These are phyloP conservation scores for Westerdykella ornata DNA, from an alignment of 2,329 filamentous ascomycete genomes.

Conservation along the genomic window DNA sequence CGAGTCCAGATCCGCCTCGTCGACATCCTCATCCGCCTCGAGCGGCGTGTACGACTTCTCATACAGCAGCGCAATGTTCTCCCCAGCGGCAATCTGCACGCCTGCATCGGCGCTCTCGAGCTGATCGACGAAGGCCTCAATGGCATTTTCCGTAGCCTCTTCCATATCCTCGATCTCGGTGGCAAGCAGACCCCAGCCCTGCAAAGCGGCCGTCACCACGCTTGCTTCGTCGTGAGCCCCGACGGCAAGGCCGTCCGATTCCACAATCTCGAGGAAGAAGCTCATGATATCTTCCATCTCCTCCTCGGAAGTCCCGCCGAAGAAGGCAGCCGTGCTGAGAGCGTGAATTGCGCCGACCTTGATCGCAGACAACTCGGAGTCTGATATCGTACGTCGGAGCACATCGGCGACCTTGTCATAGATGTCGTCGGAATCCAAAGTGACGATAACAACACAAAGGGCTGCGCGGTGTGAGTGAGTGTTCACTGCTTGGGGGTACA, in stretches of 20 bases:
- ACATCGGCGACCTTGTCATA: conserved; percentile 56
- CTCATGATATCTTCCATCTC: conserved; percentile 66
- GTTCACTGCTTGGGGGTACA: background rate
- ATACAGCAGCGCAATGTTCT: conserved; percentile 75
- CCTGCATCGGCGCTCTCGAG: conserved; percentile 65
- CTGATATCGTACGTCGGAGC: conserved; percentile 58
- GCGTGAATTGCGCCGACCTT: conserved; percentile 69
- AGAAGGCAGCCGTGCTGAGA: conserved; percentile 65
- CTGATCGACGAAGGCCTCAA: conserved; percentile 79
- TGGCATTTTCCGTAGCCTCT: conserved; percentile 61
- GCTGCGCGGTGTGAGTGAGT: conserved; percentile 37
- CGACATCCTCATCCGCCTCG: conserved; percentile 51
- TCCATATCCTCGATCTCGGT: conserved; percentile 71
- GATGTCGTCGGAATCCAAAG: conserved; percentile 57
- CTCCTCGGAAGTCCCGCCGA: conserved; percentile 64
- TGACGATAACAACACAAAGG: conserved; percentile 63
- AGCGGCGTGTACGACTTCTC: conserved; percentile 61
- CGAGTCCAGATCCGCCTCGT: conserved; percentile 45
- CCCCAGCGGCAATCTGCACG: conserved; percentile 70
- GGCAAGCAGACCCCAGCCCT: conserved; percentile 73
- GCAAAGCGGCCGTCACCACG: conserved; percentile 67
- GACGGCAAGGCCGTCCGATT: conserved; percentile 68
- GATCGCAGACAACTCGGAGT: conserved; percentile 57
- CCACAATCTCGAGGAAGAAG: conserved; percentile 68
- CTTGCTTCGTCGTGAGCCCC: conserved; percentile 63